Base-by-base conservation (phyloP, 306 rosid species). In the Calophaca sinica region DNA sequence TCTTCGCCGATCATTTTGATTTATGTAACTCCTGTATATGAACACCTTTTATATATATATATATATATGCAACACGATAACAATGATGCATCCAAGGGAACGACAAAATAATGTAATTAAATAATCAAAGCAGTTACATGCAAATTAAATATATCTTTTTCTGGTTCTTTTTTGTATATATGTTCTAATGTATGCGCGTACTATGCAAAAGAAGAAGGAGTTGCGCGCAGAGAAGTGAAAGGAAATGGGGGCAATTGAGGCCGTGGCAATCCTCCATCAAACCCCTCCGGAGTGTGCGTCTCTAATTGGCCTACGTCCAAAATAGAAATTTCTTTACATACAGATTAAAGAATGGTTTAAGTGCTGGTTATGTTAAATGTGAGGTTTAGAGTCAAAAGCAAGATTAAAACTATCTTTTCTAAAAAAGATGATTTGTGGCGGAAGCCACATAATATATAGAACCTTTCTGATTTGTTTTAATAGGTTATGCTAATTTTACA, bases 1-100 rank as follows among this genome's bases (percentile, higher is more conserved):
- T 77, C 80, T 33, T 83, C 83, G 2, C 6, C 61, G 0, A 6
- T 3, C 91, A 89, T 92, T 68, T 81, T 85, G 26, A 66, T 64
- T 9, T 20, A 20, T 20, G 26, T 1, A 20, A 20, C 26, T 20
- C 26, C 26, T 20, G 1, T 20, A 20, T 20, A 20, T 20, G 26
- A 20, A 20, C 26, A 0, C 26, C 26, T 20, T 20, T n/a, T n/a
- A n/a, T n/a, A n/a, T n/a, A n/a, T n/a, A n/a, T n/a, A n/a, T 20
- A 20, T 20, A 20, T 20, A 20, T 7, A 38, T 5, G 42, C 7
- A 38, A 38, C 7, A 38, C 42, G 42, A 38, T 38, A 38, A 38
- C 4, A 3, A 36, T 3, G 26, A 36, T 36, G 41, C 41, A 41
- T 7, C 5, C 9, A 5, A 41, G 46, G 0, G 46, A 7, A 50